Base-by-base conservation (phyloP, 164 flowering plant species). In the Pachysandra terminalis region DNA sequence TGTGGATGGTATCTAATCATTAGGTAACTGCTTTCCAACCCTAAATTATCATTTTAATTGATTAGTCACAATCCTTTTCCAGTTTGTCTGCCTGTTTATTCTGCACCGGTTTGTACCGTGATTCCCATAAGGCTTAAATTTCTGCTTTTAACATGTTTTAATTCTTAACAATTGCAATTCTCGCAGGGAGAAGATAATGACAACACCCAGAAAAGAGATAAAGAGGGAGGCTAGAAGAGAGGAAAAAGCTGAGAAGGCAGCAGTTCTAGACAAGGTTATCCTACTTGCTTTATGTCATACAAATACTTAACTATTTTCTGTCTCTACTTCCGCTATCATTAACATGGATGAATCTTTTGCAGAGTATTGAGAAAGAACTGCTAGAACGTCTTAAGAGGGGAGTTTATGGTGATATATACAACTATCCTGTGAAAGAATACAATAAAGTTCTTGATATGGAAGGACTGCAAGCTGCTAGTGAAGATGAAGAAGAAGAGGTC, bases 321-420 rank as follows among this genome's bases (percentile, higher is more conserved):
- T 54, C 14, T 53, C 13, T 26, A 32, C 26, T 56, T 49, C 63
- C 55, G 41, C 23, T 49, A 54, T 48, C 59, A 53, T 19, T 68
- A 52, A 63, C 19, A 4, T 19, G 24, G 4, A 52, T 58, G 19
- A 9, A 23, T 62, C 19, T 51, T 72, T 26, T 82, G 77, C 90
- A 93, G 98, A 81, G 76, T 70, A 91, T 93, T 80, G 97, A 89
- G 70, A 86, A 85, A 64, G 98, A 93, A 68, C 67, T 93, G 75
- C 73, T 93, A 45, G 96, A 89, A 64, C 94, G 97, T 17, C 86
- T 93, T 51, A 81, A 82, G 58, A 80, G 59, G 63, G 96, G 96
- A 69, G 82, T 86, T 23, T 93, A 91, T 77, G 85, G 77, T 48
- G 94, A 85, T 26, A 92, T 91, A 75, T 87, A 85, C 72, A 91